Evolutionary conservation across 768 basidiomycete species (phyloP).

Genomic region (Fomitopsis serialis): DNA sequence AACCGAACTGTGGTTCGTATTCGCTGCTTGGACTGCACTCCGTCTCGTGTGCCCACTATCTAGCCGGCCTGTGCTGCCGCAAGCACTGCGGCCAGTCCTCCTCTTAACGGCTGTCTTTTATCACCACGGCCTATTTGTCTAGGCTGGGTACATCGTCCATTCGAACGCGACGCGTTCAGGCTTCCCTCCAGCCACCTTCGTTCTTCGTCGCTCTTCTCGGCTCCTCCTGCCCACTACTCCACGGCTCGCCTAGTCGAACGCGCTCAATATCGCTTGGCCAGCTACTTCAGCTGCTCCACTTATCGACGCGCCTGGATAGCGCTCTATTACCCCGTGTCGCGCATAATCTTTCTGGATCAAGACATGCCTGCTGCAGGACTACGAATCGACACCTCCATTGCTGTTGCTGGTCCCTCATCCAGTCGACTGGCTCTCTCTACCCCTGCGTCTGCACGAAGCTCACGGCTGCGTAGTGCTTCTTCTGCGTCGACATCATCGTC

Average conservation of each 20-base stretch:
- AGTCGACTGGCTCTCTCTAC: conserved; percentile 8
- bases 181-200: conserved; percentile 6
- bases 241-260: conserved; percentile 6
- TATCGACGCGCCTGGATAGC: background rate
- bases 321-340: background rate
- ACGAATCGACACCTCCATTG: conserved; percentile 28
- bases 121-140: background rate
- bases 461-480: conserved; percentile 21
- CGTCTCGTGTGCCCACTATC: background rate
- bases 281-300: conserved; percentile 1
- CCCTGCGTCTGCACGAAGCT: conserved; percentile 13
- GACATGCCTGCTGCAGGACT: conserved; percentile 23
- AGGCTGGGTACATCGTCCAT: background rate
- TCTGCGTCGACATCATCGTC: conserved; percentile 20
- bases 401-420: conserved; percentile 15
- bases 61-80: background rate
- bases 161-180: conserved; percentile 5
- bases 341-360: background rate
- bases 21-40: background rate
- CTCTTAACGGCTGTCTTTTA: background rate
- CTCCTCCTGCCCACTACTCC: conserved; percentile 1
- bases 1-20: conserved; percentile 1
- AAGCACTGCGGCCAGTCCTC: background rate
- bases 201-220: background rate
- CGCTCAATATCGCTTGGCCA: conserved; percentile 2